A percentile compares a stretch with the other conserved stretches of the same genome.
phyloP scores from a whole-genome alignment of 768 basidiomycete genomes.

The Hericium coralloides region DNA sequence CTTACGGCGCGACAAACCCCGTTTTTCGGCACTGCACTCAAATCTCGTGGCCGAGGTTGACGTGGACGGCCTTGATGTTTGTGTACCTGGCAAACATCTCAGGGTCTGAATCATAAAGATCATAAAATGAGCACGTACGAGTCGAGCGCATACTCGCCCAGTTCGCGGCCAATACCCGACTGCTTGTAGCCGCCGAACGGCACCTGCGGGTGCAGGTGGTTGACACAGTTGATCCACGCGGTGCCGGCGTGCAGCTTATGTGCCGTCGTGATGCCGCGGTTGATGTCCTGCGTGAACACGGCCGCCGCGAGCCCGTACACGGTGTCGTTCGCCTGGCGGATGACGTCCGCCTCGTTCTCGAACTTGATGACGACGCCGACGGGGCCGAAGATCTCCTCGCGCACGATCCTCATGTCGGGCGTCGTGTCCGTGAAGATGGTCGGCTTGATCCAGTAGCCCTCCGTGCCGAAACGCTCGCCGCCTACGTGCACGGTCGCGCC shows the following conservation, averaged over 20 bases:
- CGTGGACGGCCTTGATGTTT: constrained; percentile 10
- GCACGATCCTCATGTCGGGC: constrained; percentile 48
- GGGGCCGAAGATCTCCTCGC: constrained; percentile 60
- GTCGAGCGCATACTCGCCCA: constrained; percentile 43
- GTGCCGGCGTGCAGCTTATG: constrained; percentile 77
- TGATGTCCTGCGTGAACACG: constrained; percentile 77
- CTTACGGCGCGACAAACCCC: too few species aligned
- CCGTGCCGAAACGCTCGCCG: constrained; percentile 40
- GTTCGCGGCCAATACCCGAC: constrained; percentile 59
- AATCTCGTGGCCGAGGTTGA: constrained; percentile 8
- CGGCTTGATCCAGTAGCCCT: constrained; percentile 57
- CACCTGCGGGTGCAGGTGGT: constrained; percentile 28
- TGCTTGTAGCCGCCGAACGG: constrained; percentile 68
- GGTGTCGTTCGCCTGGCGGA: constrained; percentile 77
- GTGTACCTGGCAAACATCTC: constrained; percentile 4
- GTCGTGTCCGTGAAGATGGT: constrained; percentile 53
- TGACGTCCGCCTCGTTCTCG: constrained; percentile 50
- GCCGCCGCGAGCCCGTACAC: constrained; percentile 82
- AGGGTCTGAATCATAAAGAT: neutral
- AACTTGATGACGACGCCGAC: constrained; percentile 63
- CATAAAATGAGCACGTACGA: constrained; percentile 13
- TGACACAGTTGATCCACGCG: constrained; percentile 49
- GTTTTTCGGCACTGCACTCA: neutral
- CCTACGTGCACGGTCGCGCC: constrained; percentile 52
- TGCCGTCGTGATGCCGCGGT: constrained; percentile 62